Evolutionary conservation across 1,139 yeast species (phyloP).

Genomic region (Meyerozyma sp.): DNA sequence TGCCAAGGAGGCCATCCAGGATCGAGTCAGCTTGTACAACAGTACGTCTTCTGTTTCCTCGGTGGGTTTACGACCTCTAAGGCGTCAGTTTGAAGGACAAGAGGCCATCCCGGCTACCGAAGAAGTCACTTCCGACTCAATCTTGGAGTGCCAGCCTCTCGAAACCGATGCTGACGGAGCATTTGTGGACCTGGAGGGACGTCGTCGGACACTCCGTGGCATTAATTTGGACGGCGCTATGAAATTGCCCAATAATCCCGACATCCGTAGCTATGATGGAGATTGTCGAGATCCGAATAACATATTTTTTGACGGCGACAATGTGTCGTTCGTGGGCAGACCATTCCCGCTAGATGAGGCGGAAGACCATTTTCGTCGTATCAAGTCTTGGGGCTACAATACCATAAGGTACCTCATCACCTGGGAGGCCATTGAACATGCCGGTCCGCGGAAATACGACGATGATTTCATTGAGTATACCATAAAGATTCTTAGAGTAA

Average conservation of each 20-base stretch:
- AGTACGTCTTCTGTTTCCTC: slow-evolving; percentile 20
- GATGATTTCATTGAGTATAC: slow-evolving; percentile 71
- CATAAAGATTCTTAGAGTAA: slow-evolving; percentile 51
- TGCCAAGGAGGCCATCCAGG: slow-evolving; percentile 23
- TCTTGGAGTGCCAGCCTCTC: slow-evolving; percentile 30
- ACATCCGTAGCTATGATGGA: slow-evolving; percentile 47
- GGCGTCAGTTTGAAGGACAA: slow-evolving; percentile 16
- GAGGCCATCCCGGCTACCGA: slow-evolving; percentile 16
- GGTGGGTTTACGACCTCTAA: slow-evolving; percentile 25
- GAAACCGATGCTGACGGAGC: slow-evolving; percentile 42
- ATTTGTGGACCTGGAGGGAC: slow-evolving; percentile 54
- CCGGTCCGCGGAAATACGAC: slow-evolving; percentile 83
- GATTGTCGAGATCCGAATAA: slow-evolving; percentile 37
- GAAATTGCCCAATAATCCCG: slow-evolving; percentile 63
- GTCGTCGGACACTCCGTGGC: slow-evolving; percentile 66
- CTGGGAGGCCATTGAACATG: slow-evolving; percentile 92
- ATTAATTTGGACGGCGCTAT: slow-evolving; percentile 77
- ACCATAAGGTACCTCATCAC: slow-evolving; percentile 71
- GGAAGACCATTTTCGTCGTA: slow-evolving; percentile 57
- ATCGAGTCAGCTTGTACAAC: slow-evolving; percentile 27
- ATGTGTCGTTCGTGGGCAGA: slow-evolving; percentile 73
- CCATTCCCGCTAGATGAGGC: slow-evolving; percentile 79
- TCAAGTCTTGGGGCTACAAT: slow-evolving; percentile 80
- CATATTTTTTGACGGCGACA: slow-evolving; percentile 62
- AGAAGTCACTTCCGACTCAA: slow-evolving; percentile 7